phyloP scores from a whole-genome alignment of 116 monocot species.

The Trichopus zeylanicus region DNA sequence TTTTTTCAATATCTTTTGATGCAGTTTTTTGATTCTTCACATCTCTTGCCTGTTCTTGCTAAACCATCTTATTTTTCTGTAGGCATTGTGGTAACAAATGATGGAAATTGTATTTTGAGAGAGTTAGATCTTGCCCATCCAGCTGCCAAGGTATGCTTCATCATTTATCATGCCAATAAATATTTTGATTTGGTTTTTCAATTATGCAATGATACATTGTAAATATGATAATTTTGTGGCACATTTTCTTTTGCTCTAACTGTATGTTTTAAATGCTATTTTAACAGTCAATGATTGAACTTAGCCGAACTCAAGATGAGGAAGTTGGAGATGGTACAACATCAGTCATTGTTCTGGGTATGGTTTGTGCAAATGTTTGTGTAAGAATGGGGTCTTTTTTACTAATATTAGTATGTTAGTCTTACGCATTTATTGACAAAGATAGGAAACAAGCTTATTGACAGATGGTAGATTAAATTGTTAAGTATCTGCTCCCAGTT shows the following conservation, averaged over 20 bases:
- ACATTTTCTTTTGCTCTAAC: not conserved
- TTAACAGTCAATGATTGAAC: constrained; percentile 93
- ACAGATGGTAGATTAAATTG: too few species aligned
- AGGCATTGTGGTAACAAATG: constrained; percentile 98
- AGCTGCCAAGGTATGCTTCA: constrained; percentile 80
- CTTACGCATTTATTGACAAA: too few species aligned
- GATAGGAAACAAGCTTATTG: too few species aligned
- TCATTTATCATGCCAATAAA: not conserved
- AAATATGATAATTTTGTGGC: not conserved
- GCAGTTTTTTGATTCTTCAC: not conserved
- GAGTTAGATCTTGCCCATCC: constrained; percentile 96
- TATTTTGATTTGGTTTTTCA: not conserved
- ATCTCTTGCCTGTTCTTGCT: not conserved
- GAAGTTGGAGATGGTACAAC: constrained; percentile 99
- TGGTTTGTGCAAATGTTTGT: constrained; percentile 10
- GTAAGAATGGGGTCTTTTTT: too few species aligned
- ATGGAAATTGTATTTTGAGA: constrained; percentile 97
- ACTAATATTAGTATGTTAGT: too few species aligned
- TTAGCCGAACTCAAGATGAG: constrained; percentile 96
- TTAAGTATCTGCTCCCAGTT: too few species aligned
- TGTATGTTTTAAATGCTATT: not conserved
- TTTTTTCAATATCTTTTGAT: not conserved
- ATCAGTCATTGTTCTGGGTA: constrained; percentile 95
- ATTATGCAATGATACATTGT: not conserved
- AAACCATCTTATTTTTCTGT: not conserved